These are phyloP conservation scores for Candida palmyrensis DNA, from an alignment of 805 yeast species.

Conservation along the genomic window DNA sequence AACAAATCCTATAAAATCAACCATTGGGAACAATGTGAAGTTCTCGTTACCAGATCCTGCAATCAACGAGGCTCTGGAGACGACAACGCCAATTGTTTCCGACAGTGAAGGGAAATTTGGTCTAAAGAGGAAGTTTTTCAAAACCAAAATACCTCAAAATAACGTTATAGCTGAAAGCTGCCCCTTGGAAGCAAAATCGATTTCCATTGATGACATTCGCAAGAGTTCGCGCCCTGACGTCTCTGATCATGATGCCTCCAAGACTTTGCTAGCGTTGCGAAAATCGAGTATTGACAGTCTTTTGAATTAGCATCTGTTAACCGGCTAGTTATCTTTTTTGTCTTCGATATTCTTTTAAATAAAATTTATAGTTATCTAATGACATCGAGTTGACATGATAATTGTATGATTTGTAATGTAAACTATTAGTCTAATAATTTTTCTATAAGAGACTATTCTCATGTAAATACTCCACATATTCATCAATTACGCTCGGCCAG, in stretches of 20 bases:
- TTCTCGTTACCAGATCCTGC: slow-evolving; percentile 41
- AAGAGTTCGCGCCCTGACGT: slow-evolving; percentile 12
- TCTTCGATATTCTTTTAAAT: neutral
- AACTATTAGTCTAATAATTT: neutral
- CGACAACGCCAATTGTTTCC: slow-evolving; percentile 2
- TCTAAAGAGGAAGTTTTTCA: slow-evolving; percentile 18
- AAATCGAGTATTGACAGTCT: slow-evolving; percentile 38
- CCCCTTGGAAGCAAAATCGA: slow-evolving; percentile 4
- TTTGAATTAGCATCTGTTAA: too few relatives aligned
- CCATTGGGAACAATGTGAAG: slow-evolving; percentile 9
- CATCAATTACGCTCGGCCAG: slow-evolving; percentile 91
- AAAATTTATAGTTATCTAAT: neutral
- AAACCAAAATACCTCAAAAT: slow-evolving; percentile 21
- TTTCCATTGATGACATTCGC: slow-evolving; percentile 8
- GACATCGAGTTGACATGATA: neutral
- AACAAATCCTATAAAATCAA: slow-evolving; percentile 21
- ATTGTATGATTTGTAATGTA: neutral
- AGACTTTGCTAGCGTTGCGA: slow-evolving; percentile 33
- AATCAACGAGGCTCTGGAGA: slow-evolving; percentile 9
- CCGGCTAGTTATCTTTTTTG: neutral
- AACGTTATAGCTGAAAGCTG: slow-evolving; percentile 13
- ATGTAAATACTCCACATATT: slow-evolving; percentile 58
- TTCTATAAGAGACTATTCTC: slow-evolving; percentile 17
- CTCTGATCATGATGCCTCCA: slow-evolving; percentile 31
- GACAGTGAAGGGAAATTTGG: slow-evolving; percentile 1